These are phyloP conservation scores for Lasiodiplodia sp. DNA, from an alignment of 2,329 filamentous ascomycete genomes.

Conservation along the genomic window DNA sequence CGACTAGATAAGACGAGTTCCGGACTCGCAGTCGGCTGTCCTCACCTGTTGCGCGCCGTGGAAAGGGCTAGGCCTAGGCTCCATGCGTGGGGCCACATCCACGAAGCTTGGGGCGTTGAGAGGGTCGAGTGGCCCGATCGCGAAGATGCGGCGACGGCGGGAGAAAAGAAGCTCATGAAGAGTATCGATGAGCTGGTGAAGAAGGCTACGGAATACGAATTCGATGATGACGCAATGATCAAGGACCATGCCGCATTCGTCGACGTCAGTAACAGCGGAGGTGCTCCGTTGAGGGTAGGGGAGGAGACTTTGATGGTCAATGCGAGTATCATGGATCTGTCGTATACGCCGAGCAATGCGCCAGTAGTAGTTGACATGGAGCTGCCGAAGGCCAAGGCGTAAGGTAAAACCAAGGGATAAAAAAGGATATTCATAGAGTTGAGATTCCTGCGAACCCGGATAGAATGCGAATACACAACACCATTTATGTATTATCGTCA, in stretches of 20 bases:
- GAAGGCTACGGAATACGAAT: slow-evolving; percentile 28
- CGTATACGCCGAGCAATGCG: slow-evolving; percentile 58
- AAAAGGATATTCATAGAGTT: not conserved
- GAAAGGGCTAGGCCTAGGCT: slow-evolving; percentile 59
- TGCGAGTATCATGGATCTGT: slow-evolving; percentile 62
- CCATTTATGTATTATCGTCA: not conserved
- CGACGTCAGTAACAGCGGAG: slow-evolving; percentile 41
- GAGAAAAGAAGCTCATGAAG: not conserved
- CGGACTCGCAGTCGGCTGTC: slow-evolving; percentile 60
- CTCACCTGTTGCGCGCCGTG: slow-evolving; percentile 60
- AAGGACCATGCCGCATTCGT: slow-evolving; percentile 40
- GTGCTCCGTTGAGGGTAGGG: slow-evolving; percentile 50
- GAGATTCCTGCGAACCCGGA: not conserved
- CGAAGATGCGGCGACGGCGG: slow-evolving; percentile 27
- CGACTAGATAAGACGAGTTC: slow-evolving; percentile 54
- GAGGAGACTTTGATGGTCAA: slow-evolving; percentile 66
- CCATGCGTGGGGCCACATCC: slow-evolving; percentile 71
- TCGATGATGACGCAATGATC: slow-evolving; percentile 35
- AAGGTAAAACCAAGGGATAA: not conserved
- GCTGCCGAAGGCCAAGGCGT: slow-evolving; percentile 32
- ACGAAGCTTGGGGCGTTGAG: slow-evolving; percentile 56
- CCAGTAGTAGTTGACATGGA: slow-evolving; percentile 66
- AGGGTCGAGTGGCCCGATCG: slow-evolving; percentile 48
- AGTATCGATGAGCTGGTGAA: slow-evolving; percentile 3
- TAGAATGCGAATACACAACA: not conserved